Evolutionary conservation across 495 filamentous ascomycete genomes (phyloP).

Genomic region (Podospora pseudocomata): DNA sequence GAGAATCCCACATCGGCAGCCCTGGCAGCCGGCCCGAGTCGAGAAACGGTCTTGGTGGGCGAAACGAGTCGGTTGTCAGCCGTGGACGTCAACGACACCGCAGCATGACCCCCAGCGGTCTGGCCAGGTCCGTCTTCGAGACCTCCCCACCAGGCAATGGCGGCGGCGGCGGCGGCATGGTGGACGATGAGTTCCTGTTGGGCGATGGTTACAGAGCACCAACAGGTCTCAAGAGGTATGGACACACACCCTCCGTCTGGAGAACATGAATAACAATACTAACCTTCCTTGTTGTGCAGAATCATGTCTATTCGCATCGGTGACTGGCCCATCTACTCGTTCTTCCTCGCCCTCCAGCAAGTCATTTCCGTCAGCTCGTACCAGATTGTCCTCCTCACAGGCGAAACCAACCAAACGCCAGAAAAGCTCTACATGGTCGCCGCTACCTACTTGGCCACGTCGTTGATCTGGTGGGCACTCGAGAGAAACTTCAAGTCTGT

Average conservation of each 20-base stretch:
- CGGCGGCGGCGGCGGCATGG: background rate
- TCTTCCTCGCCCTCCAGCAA: constrained; percentile 65
- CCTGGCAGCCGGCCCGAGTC: constrained; percentile 26
- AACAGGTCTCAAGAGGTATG: constrained; percentile 55
- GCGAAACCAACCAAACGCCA: constrained; percentile 56
- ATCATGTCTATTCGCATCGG: constrained; percentile 40
- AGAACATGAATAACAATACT: constrained; percentile 7
- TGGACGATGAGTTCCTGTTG: constrained; percentile 56
- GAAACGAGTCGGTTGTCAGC: constrained; percentile 32
- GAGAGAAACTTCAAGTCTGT: constrained; percentile 56
- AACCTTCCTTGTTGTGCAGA: constrained; percentile 1
- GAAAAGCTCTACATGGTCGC: constrained; percentile 62
- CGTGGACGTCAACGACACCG: constrained; percentile 32
- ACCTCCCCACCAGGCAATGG: constrained; percentile 24
- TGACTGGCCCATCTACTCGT: constrained; percentile 71
- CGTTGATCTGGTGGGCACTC: constrained; percentile 59
- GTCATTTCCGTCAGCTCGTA: constrained; percentile 66
- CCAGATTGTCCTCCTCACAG: constrained; percentile 63
- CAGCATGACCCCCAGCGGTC: constrained; percentile 30
- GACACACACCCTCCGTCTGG: constrained; percentile 33
- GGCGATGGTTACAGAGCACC: constrained; percentile 64
- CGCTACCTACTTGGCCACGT: constrained; percentile 57
- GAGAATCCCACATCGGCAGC: constrained; percentile 22
- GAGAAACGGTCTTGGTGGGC: constrained; percentile 15
- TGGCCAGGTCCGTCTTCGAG: constrained; percentile 33